These are phyloP conservation scores for Beauveria sp. DNA, from an alignment of 2,329 filamentous ascomycete species.

Conservation along the genomic window DNA sequence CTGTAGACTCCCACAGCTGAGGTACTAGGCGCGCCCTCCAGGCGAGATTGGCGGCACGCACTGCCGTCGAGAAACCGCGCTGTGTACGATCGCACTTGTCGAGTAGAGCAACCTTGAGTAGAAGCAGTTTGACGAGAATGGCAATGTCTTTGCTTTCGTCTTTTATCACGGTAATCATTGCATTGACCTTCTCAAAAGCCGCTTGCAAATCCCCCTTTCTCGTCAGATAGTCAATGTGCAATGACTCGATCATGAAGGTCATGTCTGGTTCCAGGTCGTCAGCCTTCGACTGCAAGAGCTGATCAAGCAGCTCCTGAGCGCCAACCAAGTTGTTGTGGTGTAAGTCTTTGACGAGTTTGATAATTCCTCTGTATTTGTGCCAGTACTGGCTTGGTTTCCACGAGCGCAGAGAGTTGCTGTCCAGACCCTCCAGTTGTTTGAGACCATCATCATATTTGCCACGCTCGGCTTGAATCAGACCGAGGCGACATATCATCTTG, in stretches of 20 bases:
- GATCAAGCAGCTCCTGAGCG: constrained; percentile 41
- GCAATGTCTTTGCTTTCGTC: constrained; percentile 48
- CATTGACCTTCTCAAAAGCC: constrained; percentile 42
- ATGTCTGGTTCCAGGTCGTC: constrained; percentile 47
- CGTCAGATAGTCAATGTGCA: constrained; percentile 45
- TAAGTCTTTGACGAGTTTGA: constrained; percentile 57
- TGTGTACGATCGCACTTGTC: constrained; percentile 61
- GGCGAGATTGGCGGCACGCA: constrained; percentile 68
- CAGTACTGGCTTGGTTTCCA: constrained; percentile 73
- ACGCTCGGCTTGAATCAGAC: constrained; percentile 50
- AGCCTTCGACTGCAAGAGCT: constrained; percentile 43
- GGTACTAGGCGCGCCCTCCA: constrained; percentile 62
- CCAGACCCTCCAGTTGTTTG: constrained; percentile 34
- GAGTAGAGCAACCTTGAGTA: constrained; percentile 65
- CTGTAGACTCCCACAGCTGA: constrained; percentile 65
- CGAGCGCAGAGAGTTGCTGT: constrained; percentile 56
- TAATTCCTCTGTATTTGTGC: constrained; percentile 57
- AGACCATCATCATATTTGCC: constrained; percentile 67
- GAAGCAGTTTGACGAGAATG: constrained; percentile 62
- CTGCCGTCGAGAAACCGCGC: constrained; percentile 67
- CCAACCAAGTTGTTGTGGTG: constrained; percentile 46
- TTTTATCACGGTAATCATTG: constrained; percentile 32
- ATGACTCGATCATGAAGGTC: constrained; percentile 40
- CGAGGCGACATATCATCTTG: constrained; percentile 63
- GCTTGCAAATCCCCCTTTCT: constrained; percentile 39